These are phyloP conservation scores for Cutaneotrichosporon cavernicola DNA, from an alignment of 1,284 basidiomycete species.

Conservation along the genomic window DNA sequence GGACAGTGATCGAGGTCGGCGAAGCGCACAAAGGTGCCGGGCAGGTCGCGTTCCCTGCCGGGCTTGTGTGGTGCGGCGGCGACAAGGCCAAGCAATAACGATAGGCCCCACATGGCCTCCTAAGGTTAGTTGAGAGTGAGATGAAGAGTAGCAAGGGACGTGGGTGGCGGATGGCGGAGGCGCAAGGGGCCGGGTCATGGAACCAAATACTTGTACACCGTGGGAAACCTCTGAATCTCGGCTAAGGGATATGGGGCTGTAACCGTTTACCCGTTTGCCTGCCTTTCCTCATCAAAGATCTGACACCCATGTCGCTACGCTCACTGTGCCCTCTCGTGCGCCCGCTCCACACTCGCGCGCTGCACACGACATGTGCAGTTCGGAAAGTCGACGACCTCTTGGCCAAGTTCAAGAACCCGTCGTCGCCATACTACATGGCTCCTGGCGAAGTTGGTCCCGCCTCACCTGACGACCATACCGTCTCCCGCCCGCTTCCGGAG, in stretches of 20 bases:
- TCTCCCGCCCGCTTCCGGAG: constrained; percentile 27
- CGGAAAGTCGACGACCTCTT: constrained; percentile 28
- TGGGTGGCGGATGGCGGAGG: not conserved
- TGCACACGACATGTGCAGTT: not conserved
- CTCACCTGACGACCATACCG: constrained; percentile 43
- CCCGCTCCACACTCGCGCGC: not conserved
- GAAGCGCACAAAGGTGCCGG: constrained; percentile 1
- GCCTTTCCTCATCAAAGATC: no score
- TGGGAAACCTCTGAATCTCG: not conserved
- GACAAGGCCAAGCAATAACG: not conserved
- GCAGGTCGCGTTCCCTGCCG: constrained; percentile 4
- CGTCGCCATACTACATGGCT: constrained; percentile 43
- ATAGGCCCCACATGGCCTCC: not conserved
- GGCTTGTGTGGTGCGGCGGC: not conserved
- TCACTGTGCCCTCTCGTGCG: not conserved
- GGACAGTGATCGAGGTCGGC: not conserved
- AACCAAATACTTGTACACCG: not conserved
- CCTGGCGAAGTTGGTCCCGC: constrained; percentile 42
- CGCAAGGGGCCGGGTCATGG: not conserved
- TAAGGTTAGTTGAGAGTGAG: not conserved
- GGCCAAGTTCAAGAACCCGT: constrained; percentile 43
- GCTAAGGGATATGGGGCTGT: no score
- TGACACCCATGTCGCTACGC: not conserved
- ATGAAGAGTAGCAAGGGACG: not conserved
- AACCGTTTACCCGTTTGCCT: no score